Evolutionary conservation across 2,329 filamentous ascomycete species (phyloP).

Genomic region (Fusarium devonianum): DNA sequence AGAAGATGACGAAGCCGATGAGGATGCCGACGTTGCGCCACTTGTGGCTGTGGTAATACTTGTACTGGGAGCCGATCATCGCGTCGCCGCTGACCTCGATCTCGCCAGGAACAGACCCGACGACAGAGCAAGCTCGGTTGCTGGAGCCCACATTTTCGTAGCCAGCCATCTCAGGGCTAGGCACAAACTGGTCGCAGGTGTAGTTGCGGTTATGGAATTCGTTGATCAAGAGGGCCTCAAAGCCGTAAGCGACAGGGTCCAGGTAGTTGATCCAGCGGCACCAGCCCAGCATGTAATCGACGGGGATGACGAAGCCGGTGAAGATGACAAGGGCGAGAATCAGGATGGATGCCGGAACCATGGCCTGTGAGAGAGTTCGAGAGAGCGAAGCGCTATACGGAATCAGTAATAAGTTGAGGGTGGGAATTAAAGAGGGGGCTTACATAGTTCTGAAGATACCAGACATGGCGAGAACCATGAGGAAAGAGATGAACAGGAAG

Average conservation of each 20-base stretch:
- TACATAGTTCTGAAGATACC: constrained; percentile 61
- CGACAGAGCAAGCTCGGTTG: constrained; percentile 55
- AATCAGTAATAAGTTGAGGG: not conserved
- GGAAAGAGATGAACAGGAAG: constrained; percentile 56
- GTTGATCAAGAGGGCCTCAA: constrained; percentile 71
- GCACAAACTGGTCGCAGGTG: constrained; percentile 36
- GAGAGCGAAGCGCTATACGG: constrained; percentile 51
- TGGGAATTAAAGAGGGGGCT: not conserved
- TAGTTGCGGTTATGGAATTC: constrained; percentile 59
- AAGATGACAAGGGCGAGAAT: constrained; percentile 46
- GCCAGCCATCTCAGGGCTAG: constrained; percentile 36
- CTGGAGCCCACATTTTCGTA: constrained; percentile 40
- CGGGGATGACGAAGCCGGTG: constrained; percentile 59
- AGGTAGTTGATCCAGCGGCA: constrained; percentile 73
- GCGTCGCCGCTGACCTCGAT: constrained; percentile 54
- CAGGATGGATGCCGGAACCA: constrained; percentile 52
- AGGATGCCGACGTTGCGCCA: constrained; percentile 67
- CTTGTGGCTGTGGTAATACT: constrained; percentile 56
- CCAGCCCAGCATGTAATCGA: constrained; percentile 66
- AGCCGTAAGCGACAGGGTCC: constrained; percentile 70
- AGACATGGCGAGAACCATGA: constrained; percentile 67
- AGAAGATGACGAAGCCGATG: constrained; percentile 58
- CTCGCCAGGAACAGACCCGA: constrained; percentile 56
- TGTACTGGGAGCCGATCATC: constrained; percentile 56
- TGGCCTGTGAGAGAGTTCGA: constrained; percentile 59